Conservation (phyloP, 2,329 filamentous ascomycete genomes). For the Botrytis hyacinthi region DNA sequence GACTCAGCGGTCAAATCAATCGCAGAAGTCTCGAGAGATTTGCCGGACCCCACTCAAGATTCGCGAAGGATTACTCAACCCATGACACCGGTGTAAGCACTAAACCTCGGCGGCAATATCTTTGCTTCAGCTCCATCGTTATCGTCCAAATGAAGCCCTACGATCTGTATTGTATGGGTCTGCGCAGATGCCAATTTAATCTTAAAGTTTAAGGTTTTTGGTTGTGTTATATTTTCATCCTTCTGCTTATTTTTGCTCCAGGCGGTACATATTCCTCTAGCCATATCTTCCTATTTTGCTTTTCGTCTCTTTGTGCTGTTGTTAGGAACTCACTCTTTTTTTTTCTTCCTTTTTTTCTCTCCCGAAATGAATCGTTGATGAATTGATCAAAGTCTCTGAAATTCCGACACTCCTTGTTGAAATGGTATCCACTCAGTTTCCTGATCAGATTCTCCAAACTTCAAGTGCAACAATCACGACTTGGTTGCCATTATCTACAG, state of each 20-base stretch:
- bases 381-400: background rate
- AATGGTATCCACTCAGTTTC: background rate
- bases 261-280: background rate
- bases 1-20: background rate
- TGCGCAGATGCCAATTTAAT: background rate
- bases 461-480: conserved; percentile 4
- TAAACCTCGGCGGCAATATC: background rate
- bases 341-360: background rate
- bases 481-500: conserved; percentile 13
- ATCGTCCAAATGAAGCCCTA: background rate
- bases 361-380: background rate
- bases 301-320: background rate
- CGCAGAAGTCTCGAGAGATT: background rate
- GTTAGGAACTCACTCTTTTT: background rate
- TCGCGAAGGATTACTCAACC: background rate
- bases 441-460: conserved; percentile 6
- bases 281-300: background rate
- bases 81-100: background rate
- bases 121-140: background rate
- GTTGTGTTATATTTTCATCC: background rate
- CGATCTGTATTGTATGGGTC: background rate
- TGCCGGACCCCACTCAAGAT: background rate
- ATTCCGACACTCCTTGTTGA: background rate
- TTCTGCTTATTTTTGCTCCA: background rate
- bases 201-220: background rate